These are phyloP conservation scores for Paraphaeosphaeria sporulosa DNA, from an alignment of 2,329 filamentous ascomycete genomes.

Conservation along the genomic window DNA sequence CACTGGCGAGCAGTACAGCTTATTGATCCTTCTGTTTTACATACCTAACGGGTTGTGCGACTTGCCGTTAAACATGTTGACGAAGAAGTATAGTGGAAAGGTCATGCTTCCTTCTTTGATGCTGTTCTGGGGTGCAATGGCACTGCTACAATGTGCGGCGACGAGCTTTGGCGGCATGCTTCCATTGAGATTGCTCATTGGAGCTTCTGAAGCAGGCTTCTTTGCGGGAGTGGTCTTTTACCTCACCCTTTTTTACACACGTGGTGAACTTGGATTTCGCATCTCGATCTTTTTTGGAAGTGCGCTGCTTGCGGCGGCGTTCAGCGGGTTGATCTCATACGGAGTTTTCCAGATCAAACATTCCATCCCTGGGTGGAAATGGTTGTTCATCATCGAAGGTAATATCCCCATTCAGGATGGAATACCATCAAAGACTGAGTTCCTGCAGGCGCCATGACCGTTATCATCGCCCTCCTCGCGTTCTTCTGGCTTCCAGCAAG, in stretches of 20 bases:
- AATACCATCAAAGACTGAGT: background rate
- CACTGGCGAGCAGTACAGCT: conserved; percentile 52
- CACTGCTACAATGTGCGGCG: conserved; percentile 58
- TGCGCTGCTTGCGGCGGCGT: conserved; percentile 51
- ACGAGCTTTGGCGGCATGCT: conserved; percentile 59
- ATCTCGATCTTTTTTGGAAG: conserved; percentile 56
- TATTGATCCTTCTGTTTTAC: conserved; percentile 60
- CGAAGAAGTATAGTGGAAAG: conserved; percentile 56
- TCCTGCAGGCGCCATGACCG: conserved; percentile 35
- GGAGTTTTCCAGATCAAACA: conserved; percentile 59
- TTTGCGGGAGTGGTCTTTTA: conserved; percentile 64
- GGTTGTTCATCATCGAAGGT: conserved; percentile 55
- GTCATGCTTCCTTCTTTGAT: conserved; percentile 54
- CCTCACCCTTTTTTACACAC: conserved; percentile 58
- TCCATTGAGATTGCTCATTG: conserved; percentile 59
- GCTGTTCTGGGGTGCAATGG: conserved; percentile 59
- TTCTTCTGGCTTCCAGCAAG: conserved; percentile 47
- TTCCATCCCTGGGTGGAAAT: conserved; percentile 53
- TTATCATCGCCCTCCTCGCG: conserved; percentile 39
- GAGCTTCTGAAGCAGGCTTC: conserved; percentile 61
- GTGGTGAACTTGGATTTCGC: conserved; percentile 53
- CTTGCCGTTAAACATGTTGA: conserved; percentile 58
- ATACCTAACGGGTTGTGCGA: conserved; percentile 60
- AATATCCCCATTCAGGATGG: conserved; percentile 1
- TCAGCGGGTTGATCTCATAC: conserved; percentile 52